Percentiles rank a stretch among this genome's conserved stretches.
These are phyloP conservation scores for Pyrenochaeta sp. DNA, from an alignment of 2,329 filamentous ascomycete species.

Conservation along the genomic window DNA sequence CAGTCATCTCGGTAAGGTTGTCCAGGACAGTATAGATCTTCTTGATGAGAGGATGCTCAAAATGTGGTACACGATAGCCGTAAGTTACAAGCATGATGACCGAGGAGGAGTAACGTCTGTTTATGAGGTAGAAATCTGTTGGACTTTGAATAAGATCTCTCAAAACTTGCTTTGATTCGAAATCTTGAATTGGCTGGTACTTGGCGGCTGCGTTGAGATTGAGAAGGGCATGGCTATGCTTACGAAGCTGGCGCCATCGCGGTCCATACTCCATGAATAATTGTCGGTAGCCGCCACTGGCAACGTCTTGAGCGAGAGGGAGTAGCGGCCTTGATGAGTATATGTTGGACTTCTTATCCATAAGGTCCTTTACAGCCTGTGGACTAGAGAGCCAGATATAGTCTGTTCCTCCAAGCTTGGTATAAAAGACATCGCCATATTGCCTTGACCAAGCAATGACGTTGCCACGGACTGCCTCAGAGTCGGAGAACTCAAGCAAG, in stretches of 20 bases:
- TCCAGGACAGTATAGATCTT: constrained; percentile 61
- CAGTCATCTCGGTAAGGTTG: too few relatives aligned
- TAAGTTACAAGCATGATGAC: too few relatives aligned
- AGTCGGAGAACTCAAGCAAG: constrained; percentile 1
- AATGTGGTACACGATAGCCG: too few relatives aligned
- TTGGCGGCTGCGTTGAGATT: too few relatives aligned
- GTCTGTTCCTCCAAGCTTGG: constrained; percentile 13
- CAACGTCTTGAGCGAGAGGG: constrained; percentile 16
- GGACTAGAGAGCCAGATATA: constrained; percentile 17
- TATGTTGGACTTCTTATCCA: constrained; percentile 12
- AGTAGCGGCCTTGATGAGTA: constrained; percentile 15
- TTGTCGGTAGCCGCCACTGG: constrained; percentile 2
- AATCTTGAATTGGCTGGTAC: too few relatives aligned
- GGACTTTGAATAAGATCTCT: background rate
- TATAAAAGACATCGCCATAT: constrained; percentile 16
- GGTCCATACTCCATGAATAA: constrained; percentile 2
- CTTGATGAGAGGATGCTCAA: too few relatives aligned
- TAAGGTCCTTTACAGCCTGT: constrained; percentile 16
- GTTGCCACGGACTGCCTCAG: background rate
- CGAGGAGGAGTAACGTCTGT: too few relatives aligned
- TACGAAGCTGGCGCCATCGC: too few relatives aligned
- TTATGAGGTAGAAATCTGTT: too few relatives aligned
- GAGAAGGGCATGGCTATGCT: too few relatives aligned
- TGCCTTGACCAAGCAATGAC: constrained; percentile 5
- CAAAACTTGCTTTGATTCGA: too few relatives aligned